These are phyloP conservation scores for Populus tomentosa DNA, from an alignment of 441 rosid species.

Conservation along the genomic window DNA sequence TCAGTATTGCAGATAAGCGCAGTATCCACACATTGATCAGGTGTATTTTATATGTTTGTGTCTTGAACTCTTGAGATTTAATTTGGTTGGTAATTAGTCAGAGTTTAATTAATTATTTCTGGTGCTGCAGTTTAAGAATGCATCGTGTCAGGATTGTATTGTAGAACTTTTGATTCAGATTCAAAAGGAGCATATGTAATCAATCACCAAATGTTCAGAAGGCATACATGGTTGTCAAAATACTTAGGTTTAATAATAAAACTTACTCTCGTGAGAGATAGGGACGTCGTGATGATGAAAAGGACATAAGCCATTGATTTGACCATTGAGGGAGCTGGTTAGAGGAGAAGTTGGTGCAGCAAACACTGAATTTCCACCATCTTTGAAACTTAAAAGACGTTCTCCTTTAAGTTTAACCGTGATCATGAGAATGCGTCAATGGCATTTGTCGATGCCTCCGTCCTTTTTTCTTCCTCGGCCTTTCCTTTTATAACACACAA, in stretches of 20 bases:
- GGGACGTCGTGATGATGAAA: slow-evolving; percentile 15
- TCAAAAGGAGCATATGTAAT: not conserved
- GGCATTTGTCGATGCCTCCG: slow-evolving; percentile 17
- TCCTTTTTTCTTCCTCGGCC: slow-evolving; percentile 21
- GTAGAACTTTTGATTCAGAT: not conserved
- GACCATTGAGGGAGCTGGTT: slow-evolving; percentile 38
- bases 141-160: not conserved
- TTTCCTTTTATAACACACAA: not conserved
- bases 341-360: slow-evolving; percentile 52
- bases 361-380: slow-evolving; percentile 28
- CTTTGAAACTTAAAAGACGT: slow-evolving; percentile 17
- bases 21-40: not conserved
- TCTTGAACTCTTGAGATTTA: no score
- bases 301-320: slow-evolving; percentile 23
- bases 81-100: no score
- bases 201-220: not conserved
- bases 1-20: not conserved
- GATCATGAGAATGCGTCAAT: slow-evolving; percentile 17
- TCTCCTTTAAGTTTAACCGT: slow-evolving; percentile 7
- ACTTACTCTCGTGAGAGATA: slow-evolving; percentile 11
- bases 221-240: not conserved
- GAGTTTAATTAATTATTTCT: no score
- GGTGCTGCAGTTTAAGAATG: no score
- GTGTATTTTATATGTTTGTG: not conserved
- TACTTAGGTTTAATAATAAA: not conserved